phyloP scores from a whole-genome alignment of 2,329 filamentous ascomycete genomes.

The Colletotrichum melonis region DNA sequence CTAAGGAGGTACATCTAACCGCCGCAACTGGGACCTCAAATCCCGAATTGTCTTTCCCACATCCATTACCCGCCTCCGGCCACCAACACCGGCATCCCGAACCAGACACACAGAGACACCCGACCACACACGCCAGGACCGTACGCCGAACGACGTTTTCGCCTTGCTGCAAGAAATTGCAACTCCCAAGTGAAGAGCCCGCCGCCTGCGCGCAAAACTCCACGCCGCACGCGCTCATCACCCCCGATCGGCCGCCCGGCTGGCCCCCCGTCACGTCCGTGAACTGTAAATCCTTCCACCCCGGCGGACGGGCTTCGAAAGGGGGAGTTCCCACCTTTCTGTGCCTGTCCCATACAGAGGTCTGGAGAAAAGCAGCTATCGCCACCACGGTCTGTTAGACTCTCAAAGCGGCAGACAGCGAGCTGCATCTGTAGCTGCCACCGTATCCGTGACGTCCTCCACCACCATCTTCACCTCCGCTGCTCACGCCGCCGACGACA shows the following conservation, averaged over 20 bases:
- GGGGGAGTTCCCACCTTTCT: constrained; percentile 1
- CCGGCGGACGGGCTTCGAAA: constrained; percentile 1
- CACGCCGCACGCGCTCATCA: background rate
- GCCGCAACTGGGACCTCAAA: background rate
- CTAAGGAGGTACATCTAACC: background rate
- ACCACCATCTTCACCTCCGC: background rate
- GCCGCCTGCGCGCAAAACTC: background rate
- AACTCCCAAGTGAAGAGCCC: background rate
- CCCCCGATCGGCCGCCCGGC: background rate
- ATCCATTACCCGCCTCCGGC: background rate
- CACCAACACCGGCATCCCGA: constrained; percentile 20
- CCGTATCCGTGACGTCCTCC: background rate
- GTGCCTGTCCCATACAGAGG: background rate
- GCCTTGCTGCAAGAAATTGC: background rate
- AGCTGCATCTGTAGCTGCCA: background rate
- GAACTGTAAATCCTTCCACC: constrained; percentile 3
- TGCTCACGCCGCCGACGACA: background rate
- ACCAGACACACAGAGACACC: background rate
- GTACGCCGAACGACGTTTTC: constrained; percentile 17
- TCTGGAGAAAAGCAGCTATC: background rate
- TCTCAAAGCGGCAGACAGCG: background rate
- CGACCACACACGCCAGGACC: constrained; percentile 4
- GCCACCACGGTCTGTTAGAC: background rate
- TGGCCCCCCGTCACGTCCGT: constrained; percentile 2
- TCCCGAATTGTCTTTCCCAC: background rate